A percentile compares a stretch with the other conserved stretches of the same genome.
phyloP scores from a whole-genome alignment of 371 early-diverging fungal genomes.

The Mucor circinelloides region DNA sequence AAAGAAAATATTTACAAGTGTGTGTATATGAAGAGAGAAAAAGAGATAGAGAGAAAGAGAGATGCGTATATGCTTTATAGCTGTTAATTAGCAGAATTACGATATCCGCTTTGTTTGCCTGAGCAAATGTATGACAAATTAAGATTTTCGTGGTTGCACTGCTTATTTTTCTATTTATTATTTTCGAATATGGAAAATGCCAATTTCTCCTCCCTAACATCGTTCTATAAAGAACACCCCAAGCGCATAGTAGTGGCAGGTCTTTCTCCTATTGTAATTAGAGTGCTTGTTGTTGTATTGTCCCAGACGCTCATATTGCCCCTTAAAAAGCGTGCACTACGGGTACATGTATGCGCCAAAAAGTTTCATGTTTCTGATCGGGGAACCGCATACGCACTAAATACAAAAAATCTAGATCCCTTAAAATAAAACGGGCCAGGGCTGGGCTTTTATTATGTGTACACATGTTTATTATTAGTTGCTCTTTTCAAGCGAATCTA shows the following conservation, averaged over 20 bases:
- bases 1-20: not conserved
- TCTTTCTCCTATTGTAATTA: not conserved
- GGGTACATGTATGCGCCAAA: not conserved
- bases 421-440: not conserved
- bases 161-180: not conserved
- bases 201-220: not conserved
- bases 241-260: too few species aligned
- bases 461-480: not conserved
- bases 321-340: not conserved
- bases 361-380: slow-evolving; percentile 1
- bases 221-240: too few species aligned
- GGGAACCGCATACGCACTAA: not conserved
- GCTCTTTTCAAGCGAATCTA: slow-evolving; percentile 54
- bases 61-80: not conserved
- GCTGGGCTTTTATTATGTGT: not conserved
- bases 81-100: not conserved
- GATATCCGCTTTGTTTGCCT: not conserved
- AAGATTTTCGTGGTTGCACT: not conserved
- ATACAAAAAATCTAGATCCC: not conserved
- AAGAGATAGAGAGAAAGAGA: not conserved
- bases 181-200: not conserved
- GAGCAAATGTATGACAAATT: not conserved
- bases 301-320: not conserved
- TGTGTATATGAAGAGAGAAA: not conserved
- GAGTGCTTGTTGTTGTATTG: not conserved